These are phyloP conservation scores for Fusarium papillatum DNA, from an alignment of 2,329 filamentous ascomycete species.

Conservation along the genomic window DNA sequence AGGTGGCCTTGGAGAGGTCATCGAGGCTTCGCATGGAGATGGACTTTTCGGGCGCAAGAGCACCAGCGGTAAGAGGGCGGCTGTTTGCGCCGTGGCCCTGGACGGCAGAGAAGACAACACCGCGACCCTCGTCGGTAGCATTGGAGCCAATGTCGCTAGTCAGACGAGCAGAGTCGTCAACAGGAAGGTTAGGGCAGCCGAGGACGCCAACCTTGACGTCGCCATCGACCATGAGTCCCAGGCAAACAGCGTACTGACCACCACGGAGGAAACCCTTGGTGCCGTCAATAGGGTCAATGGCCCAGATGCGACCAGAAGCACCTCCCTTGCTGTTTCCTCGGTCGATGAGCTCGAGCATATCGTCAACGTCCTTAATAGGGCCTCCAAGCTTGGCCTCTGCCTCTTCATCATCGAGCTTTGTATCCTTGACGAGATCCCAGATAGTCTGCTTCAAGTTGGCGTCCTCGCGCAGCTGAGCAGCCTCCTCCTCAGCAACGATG, in stretches of 20 bases:
- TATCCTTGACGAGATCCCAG: conserved; percentile 85
- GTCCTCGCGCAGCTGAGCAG: conserved; percentile 82
- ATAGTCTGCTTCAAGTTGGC: conserved; percentile 75
- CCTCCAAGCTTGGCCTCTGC: conserved; percentile 77
- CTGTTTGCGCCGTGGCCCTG: conserved; percentile 84
- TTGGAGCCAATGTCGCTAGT: conserved; percentile 80
- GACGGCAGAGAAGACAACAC: conserved; percentile 91
- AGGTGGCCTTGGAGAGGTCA: conserved; percentile 85
- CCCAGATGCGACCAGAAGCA: conserved; percentile 86
- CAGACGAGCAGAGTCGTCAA: conserved; percentile 76
- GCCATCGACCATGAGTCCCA: conserved; percentile 92
- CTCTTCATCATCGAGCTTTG: conserved; percentile 71
- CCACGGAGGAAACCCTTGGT: conserved; percentile 97
- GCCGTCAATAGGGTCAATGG: conserved; percentile 96
- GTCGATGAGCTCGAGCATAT: conserved; percentile 78
- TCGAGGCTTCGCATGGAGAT: conserved; percentile 86
- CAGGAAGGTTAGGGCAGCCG: conserved; percentile 93
- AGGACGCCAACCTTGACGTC: conserved; percentile 95
- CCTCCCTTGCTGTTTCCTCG: conserved; percentile 79
- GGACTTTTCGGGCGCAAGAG: conserved; percentile 66
- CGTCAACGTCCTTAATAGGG: conserved; percentile 74
- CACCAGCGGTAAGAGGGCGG: conserved; percentile 72
- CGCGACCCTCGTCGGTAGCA: conserved; percentile 81
- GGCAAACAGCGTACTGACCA: conserved; percentile 96
- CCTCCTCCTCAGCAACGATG: conserved; percentile 96